Percentiles rank a stretch among this genome's conserved stretches.
Conservation (phyloP, 345 rosid species). For the Xanthoceras sorbifolium region DNA sequence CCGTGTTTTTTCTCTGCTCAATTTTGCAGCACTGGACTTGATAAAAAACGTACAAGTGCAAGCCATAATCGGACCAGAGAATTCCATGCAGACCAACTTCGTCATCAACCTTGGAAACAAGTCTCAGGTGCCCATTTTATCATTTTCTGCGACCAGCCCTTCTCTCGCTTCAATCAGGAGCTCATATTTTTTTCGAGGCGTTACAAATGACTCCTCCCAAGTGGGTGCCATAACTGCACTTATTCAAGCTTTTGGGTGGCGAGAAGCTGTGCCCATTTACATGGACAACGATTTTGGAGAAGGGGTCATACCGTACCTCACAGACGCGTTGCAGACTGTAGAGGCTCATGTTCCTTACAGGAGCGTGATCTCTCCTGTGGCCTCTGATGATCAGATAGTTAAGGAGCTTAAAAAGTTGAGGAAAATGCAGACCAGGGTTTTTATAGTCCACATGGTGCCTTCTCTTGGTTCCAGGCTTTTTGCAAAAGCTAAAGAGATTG, state of each 20-base stretch:
- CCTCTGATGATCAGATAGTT: constrained; percentile 42
- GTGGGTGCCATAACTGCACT: constrained; percentile 41
- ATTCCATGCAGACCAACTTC: constrained; percentile 45
- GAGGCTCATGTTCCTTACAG: constrained; percentile 47
- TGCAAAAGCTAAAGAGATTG: constrained; percentile 44
- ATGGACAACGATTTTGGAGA: constrained; percentile 46
- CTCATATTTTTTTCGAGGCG: constrained; percentile 53
- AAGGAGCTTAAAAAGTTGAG: constrained; percentile 56
- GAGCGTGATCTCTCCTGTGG: constrained; percentile 42
- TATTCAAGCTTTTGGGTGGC: constrained; percentile 52
- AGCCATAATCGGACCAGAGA: constrained; percentile 53
- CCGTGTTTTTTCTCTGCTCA: background rate
- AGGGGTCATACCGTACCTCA: constrained; percentile 48
- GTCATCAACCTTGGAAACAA: constrained; percentile 44
- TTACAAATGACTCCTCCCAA: constrained; percentile 43
- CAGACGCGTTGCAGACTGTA: constrained; percentile 44
- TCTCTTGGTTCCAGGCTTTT: constrained; percentile 42
- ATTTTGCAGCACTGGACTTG: constrained; percentile 48
- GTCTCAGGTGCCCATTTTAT: constrained; percentile 44
- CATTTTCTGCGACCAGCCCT: constrained; percentile 55
- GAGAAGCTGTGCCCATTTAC: constrained; percentile 55
- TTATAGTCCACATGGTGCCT: constrained; percentile 46
- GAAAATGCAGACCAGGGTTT: constrained; percentile 56
- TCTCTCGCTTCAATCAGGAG: constrained; percentile 37
- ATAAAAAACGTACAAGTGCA: constrained; percentile 50